phyloP scores from a whole-genome alignment of 2,329 filamentous ascomycete species.

The Fusarium robinianum region DNA sequence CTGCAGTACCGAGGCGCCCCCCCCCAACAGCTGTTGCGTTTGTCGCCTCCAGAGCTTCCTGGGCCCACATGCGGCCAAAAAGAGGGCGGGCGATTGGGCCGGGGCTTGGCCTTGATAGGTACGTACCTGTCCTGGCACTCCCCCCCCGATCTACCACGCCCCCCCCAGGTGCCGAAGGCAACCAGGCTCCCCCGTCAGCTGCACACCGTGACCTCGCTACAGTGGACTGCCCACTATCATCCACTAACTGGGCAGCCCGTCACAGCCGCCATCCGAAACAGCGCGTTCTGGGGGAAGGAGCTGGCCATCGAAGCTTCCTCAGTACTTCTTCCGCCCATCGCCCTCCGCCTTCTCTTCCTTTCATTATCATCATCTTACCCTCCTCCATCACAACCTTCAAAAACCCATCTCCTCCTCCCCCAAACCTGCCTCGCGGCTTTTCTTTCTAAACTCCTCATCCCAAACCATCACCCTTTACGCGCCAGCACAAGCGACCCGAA shows the following conservation, averaged over 20 bases:
- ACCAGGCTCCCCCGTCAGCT: conserved; percentile 33
- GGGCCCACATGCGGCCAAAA: conserved; percentile 1
- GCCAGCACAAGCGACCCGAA: not conserved
- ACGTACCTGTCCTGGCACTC: conserved; percentile 20
- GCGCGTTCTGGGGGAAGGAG: too few species aligned
- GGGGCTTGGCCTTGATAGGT: conserved; percentile 23
- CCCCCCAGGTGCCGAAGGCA: conserved; percentile 31
- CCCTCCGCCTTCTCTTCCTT: conserved; percentile 19
- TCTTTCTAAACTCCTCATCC: conserved; percentile 2
- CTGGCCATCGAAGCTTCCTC: conserved; percentile 27
- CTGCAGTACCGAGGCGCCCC: too few species aligned
- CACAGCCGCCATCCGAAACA: conserved; percentile 8
- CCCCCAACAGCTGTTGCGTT: too few species aligned
- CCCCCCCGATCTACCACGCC: conserved; percentile 28
- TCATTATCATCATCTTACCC: conserved; percentile 24
- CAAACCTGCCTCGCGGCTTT: too few species aligned
- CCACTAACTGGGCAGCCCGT: conserved; percentile 14
- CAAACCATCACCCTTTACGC: conserved; percentile 5
- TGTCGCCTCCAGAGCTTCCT: too few species aligned
- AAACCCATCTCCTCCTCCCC: conserved; percentile 3
- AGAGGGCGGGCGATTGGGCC: conserved; percentile 12
- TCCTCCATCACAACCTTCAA: conserved; percentile 15
- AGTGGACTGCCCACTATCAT: conserved; percentile 10
- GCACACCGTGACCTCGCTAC: conserved; percentile 25
- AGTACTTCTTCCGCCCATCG: conserved; percentile 28